Conservation (phyloP, 2,329 filamentous ascomycete species). For the Rhinocladiella similis region DNA sequence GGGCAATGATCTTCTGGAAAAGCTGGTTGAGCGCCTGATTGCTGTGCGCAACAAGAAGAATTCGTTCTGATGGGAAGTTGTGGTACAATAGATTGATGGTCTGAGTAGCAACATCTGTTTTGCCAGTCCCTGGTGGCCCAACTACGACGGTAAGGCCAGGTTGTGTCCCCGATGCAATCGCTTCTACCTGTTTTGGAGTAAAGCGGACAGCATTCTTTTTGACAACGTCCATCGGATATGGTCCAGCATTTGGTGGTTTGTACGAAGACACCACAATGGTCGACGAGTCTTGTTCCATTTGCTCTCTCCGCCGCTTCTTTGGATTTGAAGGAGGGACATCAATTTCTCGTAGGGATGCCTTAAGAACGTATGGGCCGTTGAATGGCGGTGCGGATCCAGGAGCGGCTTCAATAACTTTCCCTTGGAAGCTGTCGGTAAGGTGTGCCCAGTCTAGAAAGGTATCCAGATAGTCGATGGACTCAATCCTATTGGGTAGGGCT, state of each 20-base stretch:
- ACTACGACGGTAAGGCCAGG: slow-evolving; percentile 92
- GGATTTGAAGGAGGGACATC: slow-evolving; percentile 57
- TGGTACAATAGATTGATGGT: slow-evolving; percentile 99
- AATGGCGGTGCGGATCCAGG: slow-evolving; percentile 72
- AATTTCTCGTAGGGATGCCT: slow-evolving; percentile 59
- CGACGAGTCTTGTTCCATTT: slow-evolving; percentile 62
- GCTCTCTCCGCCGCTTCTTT: slow-evolving; percentile 84
- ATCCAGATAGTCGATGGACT: slow-evolving; percentile 84
- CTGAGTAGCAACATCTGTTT: slow-evolving; percentile 98
- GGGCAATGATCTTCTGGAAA: slow-evolving; percentile 94
- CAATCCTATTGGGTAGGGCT: slow-evolving; percentile 73
- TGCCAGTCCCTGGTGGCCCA: slow-evolving; percentile 92
- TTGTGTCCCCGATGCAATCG: slow-evolving; percentile 89
- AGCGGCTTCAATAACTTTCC: slow-evolving; percentile 78
- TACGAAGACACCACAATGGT: slow-evolving; percentile 87
- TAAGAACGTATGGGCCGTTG: slow-evolving; percentile 82
- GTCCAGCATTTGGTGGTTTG: slow-evolving; percentile 81
- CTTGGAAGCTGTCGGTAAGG: slow-evolving; percentile 84
- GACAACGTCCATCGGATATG: slow-evolving; percentile 81
- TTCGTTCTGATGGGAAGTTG: slow-evolving; percentile 91
- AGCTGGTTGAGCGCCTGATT: slow-evolving; percentile 97
- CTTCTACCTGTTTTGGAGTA: slow-evolving; percentile 86
- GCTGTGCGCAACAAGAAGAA: slow-evolving; percentile 89
- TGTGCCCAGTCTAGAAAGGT: slow-evolving; percentile 97
- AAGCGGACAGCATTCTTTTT: slow-evolving; percentile 84